Conservation (phyloP, 305 asterid genomes). For the Ilex paraguariensis region DNA sequence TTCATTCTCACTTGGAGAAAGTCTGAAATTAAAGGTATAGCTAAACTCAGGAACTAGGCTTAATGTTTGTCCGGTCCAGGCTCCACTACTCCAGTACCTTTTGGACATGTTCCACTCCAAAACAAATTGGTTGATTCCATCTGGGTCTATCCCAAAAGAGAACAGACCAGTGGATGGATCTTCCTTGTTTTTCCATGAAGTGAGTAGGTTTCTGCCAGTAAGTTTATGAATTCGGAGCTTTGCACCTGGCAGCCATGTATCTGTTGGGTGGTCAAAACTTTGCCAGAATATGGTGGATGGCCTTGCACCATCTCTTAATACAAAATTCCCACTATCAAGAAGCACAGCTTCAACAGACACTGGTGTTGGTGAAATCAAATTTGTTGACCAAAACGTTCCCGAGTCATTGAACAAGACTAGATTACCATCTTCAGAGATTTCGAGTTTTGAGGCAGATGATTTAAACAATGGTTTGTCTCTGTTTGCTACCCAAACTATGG, state of each 20-base stretch:
- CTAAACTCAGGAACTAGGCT: slow-evolving; percentile 20
- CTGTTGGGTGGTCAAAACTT: slow-evolving; percentile 36
- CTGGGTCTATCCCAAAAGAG: slow-evolving; percentile 15
- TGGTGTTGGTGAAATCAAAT: slow-evolving; percentile 4
- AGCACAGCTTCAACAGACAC: slow-evolving; percentile 31
- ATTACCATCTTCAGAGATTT: slow-evolving; percentile 20
- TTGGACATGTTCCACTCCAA: slow-evolving; percentile 24
- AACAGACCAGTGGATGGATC: slow-evolving; percentile 39
- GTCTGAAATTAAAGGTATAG: slow-evolving; percentile 4
- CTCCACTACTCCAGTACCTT: slow-evolving; percentile 28
- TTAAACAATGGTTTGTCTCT: slow-evolving; percentile 18
- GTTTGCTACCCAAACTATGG: slow-evolving; percentile 38
- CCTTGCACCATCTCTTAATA: slow-evolving; percentile 17
- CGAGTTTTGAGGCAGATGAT: slow-evolving; percentile 2
- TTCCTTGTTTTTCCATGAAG: slow-evolving; percentile 28
- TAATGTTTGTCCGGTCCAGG: slow-evolving; percentile 14
- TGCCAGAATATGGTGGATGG: slow-evolving; percentile 25
- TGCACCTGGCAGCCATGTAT: slow-evolving; percentile 41
- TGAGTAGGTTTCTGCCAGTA: slow-evolving; percentile 12
- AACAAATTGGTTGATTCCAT: background rate
- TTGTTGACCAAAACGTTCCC: slow-evolving; percentile 21
- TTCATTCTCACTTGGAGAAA: slow-evolving; percentile 4
- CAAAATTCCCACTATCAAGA: slow-evolving; percentile 36
- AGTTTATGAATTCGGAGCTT: slow-evolving; percentile 17
- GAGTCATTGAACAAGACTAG: slow-evolving; percentile 17